Conservation (phyloP, 2,329 filamentous ascomycete species). For the Verruconis gallopava region DNA sequence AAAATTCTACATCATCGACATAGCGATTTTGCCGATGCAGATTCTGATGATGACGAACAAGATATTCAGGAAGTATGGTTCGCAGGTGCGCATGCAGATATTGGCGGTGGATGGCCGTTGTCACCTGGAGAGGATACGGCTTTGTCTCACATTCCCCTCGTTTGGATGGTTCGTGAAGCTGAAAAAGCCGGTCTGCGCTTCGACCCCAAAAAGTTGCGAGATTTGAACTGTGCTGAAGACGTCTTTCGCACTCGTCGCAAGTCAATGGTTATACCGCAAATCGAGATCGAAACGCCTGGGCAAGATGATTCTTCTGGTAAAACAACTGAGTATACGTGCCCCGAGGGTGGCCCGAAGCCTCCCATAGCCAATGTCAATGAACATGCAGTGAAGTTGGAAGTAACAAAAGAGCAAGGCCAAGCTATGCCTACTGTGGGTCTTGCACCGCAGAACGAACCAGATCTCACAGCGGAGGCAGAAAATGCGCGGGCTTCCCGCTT, state of each 20-base stretch:
- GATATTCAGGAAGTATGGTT: conserved; percentile 77
- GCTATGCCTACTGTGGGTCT: neutral
- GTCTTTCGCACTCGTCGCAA: conserved; percentile 12
- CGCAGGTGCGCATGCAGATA: conserved; percentile 63
- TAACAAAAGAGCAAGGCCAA: neutral
- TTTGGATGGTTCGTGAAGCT: conserved; percentile 58
- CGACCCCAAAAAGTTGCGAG: conserved; percentile 52
- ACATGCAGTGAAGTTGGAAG: neutral
- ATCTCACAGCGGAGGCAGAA: neutral
- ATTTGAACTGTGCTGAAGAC: conserved; percentile 49
- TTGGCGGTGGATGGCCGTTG: conserved; percentile 62
- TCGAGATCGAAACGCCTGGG: neutral
- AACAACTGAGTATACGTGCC: conserved; percentile 11
- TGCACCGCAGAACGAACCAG: neutral
- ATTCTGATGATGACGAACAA: conserved; percentile 35
- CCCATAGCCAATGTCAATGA: neutral
- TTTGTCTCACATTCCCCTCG: conserved; percentile 53
- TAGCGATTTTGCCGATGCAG: conserved; percentile 23
- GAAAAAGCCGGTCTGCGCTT: conserved; percentile 55
- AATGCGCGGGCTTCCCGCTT: neutral
- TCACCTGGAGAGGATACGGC: conserved; percentile 41
- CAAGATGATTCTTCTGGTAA: conserved; percentile 1
- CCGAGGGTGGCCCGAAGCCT: neutral
- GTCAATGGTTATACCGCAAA: neutral
- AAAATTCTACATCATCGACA: conserved; percentile 16